Percentiles rank a stretch among this genome's conserved stretches.
These are phyloP conservation scores for Linanthus parryae DNA, from an alignment of 148 eudicot species.

Conservation along the genomic window DNA sequence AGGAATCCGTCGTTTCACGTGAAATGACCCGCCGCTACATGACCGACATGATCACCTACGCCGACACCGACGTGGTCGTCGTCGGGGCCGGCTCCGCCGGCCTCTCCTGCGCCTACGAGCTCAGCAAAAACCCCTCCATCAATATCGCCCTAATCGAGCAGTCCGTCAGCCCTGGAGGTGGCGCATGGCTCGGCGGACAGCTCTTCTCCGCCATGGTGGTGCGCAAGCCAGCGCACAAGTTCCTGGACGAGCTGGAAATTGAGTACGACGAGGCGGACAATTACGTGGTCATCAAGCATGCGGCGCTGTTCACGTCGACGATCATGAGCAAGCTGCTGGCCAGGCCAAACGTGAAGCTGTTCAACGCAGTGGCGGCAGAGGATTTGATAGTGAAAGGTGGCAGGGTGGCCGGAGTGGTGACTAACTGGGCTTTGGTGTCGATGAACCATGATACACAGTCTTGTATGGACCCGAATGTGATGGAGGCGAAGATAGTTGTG, in stretches of 20 bases:
- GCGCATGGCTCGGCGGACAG: conserved; percentile 97
- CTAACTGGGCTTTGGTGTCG: conserved; percentile 90
- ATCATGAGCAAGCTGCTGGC: conserved; percentile 72
- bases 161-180: conserved; percentile 89
- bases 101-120: conserved; percentile 79
- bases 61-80: conserved; percentile 81
- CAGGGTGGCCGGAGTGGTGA: conserved; percentile 72
- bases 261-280: conserved; percentile 67
- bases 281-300: conserved; percentile 85
- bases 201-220: conserved; percentile 90
- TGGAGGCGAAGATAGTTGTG: conserved; percentile 85
- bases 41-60: conserved; percentile 81
- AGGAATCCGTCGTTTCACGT: conserved; percentile 70
- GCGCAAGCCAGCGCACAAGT: conserved; percentile 78
- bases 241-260: conserved; percentile 62
- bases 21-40: conserved; percentile 92
- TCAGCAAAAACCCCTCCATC: conserved; percentile 65
- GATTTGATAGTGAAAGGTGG: conserved; percentile 70
- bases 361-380: conserved; percentile 83
- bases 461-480: conserved; percentile 92
- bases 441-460: conserved; percentile 91
- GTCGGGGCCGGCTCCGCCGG: conserved; percentile 94
- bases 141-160: conserved; percentile 76
- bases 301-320: conserved; percentile 81
- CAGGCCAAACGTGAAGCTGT: conserved; percentile 77